Evolutionary conservation across 2,329 filamentous ascomycete species (phyloP).

Genomic region (Phaeosphaeriaceae sp.): DNA sequence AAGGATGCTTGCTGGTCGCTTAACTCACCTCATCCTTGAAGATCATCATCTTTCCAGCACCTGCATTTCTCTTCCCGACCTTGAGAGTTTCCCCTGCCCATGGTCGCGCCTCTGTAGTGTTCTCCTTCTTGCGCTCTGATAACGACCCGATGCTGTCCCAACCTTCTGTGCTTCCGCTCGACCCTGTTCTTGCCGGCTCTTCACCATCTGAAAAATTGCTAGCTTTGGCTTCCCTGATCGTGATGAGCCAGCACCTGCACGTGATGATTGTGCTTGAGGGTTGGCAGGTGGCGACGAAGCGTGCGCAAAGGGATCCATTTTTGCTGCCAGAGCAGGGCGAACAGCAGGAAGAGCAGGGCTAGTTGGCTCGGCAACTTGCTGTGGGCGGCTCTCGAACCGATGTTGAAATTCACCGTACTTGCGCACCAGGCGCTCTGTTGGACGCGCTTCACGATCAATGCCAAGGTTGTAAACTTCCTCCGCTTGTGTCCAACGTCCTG

Average conservation of each 20-base stretch:
- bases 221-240: slow-evolving; percentile 81
- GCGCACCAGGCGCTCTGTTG: slow-evolving; percentile 78
- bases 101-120: slow-evolving; percentile 80
- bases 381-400: slow-evolving; percentile 71
- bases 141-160: slow-evolving; percentile 94
- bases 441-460: slow-evolving; percentile 85
- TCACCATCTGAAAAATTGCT: slow-evolving; percentile 87
- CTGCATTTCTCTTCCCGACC: slow-evolving; percentile 80
- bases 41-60: slow-evolving; percentile 81
- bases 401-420: slow-evolving; percentile 94
- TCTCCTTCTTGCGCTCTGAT: slow-evolving; percentile 92
- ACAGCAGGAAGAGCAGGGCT: slow-evolving; percentile 87
- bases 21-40: slow-evolving; percentile 94
- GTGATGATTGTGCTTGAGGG: slow-evolving; percentile 66
- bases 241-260: slow-evolving; percentile 55
- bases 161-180: slow-evolving; percentile 68
- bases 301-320: slow-evolving; percentile 76
- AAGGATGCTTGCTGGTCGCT: slow-evolving; percentile 42
- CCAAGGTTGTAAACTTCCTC: slow-evolving; percentile 93
- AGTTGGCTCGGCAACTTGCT: slow-evolving; percentile 69
- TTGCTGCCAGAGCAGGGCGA: slow-evolving; percentile 82
- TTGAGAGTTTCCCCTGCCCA: slow-evolving; percentile 93
- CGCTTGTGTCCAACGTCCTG: slow-evolving; percentile 84
- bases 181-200: slow-evolving; percentile 58
- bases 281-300: slow-evolving; percentile 61